Conservation (phyloP, 768 basidiomycete genomes). For the Leccinum sublutescens region DNA sequence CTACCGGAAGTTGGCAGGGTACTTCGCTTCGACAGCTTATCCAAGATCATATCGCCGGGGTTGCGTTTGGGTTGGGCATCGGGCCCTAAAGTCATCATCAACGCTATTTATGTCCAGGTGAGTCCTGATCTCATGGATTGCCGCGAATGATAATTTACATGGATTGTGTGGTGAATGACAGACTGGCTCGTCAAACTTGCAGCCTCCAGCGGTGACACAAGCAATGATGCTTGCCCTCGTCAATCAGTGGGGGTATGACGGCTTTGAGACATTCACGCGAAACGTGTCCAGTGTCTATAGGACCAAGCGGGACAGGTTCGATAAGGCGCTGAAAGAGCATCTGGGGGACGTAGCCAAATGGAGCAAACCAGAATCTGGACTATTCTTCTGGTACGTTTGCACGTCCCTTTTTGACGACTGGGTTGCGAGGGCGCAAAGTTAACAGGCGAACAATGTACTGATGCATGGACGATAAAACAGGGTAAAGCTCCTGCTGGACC, state of each 20-base stretch:
- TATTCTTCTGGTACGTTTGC: background rate
- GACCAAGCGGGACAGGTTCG: slow-evolving; percentile 68
- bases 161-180: slow-evolving; percentile 22
- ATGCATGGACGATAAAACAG: slow-evolving; percentile 15
- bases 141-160: background rate
- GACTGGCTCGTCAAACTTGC: slow-evolving; percentile 69
- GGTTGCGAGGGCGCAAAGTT: no score
- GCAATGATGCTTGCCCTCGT: slow-evolving; percentile 52
- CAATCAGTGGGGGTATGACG: slow-evolving; percentile 69
- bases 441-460: no score
- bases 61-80: no score
- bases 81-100: no score
- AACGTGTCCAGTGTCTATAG: slow-evolving; percentile 64
- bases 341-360: slow-evolving; percentile 70
- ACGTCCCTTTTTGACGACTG: no score
- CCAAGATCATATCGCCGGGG: slow-evolving; percentile 33
- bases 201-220: slow-evolving; percentile 58
- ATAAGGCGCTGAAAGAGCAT: slow-evolving; percentile 64
- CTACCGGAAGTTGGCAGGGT: slow-evolving; percentile 35
- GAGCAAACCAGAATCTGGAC: slow-evolving; percentile 44
- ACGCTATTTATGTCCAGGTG: no score
- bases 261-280: slow-evolving; percentile 62
- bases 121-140: no score
- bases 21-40: slow-evolving; percentile 76
- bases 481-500: slow-evolving; percentile 56